phyloP scores from a whole-genome alignment of 2,329 filamentous ascomycete genomes.

The Fusarium verrucosum region DNA sequence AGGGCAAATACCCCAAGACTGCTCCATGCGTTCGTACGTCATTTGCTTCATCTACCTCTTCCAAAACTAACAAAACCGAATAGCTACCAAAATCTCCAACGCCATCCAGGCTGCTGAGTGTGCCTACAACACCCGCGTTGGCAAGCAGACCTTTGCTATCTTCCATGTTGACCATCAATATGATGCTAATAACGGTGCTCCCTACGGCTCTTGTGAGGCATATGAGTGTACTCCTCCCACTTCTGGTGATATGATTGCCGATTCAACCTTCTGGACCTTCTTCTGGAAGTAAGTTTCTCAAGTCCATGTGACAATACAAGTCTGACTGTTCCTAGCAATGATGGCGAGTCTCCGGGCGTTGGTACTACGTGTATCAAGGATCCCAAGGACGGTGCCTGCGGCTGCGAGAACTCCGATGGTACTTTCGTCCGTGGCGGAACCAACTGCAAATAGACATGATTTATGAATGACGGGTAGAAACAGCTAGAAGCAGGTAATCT shows the following conservation, averaged over 20 bases:
- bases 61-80: not conserved
- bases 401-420: conserved; percentile 41
- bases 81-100: conserved; percentile 38
- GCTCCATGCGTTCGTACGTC: conserved; percentile 35
- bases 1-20: conserved; percentile 38
- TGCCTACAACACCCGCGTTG: conserved; percentile 41
- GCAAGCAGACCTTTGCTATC: conserved; percentile 40
- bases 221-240: conserved; percentile 37
- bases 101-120: conserved; percentile 43
- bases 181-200: conserved; percentile 38
- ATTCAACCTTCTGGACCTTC: conserved; percentile 42
- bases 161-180: conserved; percentile 41
- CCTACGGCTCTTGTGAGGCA: conserved; percentile 38
- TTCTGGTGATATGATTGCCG: conserved; percentile 11
- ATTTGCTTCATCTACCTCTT: accelerated
- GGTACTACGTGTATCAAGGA: conserved; percentile 41
- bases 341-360: conserved; percentile 36
- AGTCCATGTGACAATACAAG: accelerated
- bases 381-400: conserved; percentile 37
- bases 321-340: conserved; percentile 18
- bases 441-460: conserved; percentile 25
- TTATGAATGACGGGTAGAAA: not conserved
- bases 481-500: too few species aligned
- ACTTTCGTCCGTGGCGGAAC: conserved; percentile 31
- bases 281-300: conserved; percentile 37